Evolutionary conservation across 345 rosid species (phyloP).

Genomic region (Erysimum cheiranthoides): DNA sequence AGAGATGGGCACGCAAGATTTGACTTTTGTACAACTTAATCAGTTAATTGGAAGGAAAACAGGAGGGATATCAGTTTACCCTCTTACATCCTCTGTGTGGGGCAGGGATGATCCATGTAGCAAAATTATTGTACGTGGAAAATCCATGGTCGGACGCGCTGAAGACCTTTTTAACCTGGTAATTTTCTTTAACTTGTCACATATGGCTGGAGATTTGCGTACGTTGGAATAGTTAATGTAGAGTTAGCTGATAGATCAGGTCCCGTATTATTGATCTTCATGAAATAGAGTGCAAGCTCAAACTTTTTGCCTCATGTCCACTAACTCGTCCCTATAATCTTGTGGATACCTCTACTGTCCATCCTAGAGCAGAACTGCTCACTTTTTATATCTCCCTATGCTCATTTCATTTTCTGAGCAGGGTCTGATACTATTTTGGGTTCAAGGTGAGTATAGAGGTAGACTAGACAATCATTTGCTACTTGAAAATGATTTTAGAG

Average conservation of each 20-base stretch:
- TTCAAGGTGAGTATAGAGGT: not conserved
- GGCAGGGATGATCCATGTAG: constrained; percentile 79
- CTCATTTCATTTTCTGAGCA: not conserved
- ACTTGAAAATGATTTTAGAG: constrained; percentile 11
- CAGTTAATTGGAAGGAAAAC: constrained; percentile 98
- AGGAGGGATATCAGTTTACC: constrained; percentile 96
- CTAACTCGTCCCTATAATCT: not conserved
- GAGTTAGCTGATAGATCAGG: constrained; percentile 11
- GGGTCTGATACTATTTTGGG: not conserved
- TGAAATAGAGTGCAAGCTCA: not conserved
- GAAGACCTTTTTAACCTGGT: constrained; percentile 93
- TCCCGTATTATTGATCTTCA: not conserved
- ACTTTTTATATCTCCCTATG: constrained; percentile 8
- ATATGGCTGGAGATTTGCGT: not conserved
- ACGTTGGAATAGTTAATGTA: not conserved
- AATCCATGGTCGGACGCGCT: constrained; percentile 89
- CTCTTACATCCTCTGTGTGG: constrained; percentile 77
- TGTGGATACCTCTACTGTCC: not conserved
- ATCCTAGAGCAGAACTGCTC: not conserved
- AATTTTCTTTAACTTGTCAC: constrained; percentile 29
- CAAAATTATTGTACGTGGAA: constrained; percentile 86
- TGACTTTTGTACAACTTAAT: constrained; percentile 90
- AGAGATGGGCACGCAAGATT: constrained; percentile 96
- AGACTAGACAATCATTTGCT: not conserved
- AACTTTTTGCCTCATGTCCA: not conserved